Base-by-base conservation (phyloP, 345 rosid genomes). In the Ailanthus altissimus region DNA sequence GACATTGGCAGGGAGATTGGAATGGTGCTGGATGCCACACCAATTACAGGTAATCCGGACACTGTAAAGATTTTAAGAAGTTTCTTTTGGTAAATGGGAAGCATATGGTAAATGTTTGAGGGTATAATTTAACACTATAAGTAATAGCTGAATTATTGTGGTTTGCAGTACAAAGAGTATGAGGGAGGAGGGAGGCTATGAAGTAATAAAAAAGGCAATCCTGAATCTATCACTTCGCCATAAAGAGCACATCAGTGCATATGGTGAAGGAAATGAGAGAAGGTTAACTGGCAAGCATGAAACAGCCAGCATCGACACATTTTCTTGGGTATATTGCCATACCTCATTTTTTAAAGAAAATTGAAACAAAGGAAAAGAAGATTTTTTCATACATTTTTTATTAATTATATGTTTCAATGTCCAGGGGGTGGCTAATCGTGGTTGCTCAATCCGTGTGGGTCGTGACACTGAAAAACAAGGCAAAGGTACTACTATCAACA, bases 21-120 rank as follows among this genome's bases (percentile, higher is more conserved):
- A 96, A 96, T 36, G 99, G 99, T 79, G 99, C 99, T 60, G 99
- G 99, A 78, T 96, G 98, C 83, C 99, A 95, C 85, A 93, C 98
- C 81, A 96, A 93, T 64, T 96, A 81, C 89, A 95, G 97, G 94
- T 84, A 78, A 74, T 65, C 12, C 42, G 2, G 28, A 45, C 50
- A 67, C 60, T 12, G 9, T 25, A 68, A 23, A 50, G 20, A 28
- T 16, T 57, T 69, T 43, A 67, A 56, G 50, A 43, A 57, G 45
- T 26, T 0, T 64, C 14, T 56, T 64, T 47, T 26, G 7, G 36
- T 1, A n/a, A 13, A 13, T 40, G 28, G 57, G 53, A 32, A 32
- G 38, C 38, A 32, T 21, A 75, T 2, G 57, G 12, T 49, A 59
- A 66, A 49, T 21, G 60, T 18, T 16, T 51, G 9, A 57, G 49